These are phyloP conservation scores for Picea abies DNA, from an alignment of 83 land plant species.

Conservation along the genomic window DNA sequence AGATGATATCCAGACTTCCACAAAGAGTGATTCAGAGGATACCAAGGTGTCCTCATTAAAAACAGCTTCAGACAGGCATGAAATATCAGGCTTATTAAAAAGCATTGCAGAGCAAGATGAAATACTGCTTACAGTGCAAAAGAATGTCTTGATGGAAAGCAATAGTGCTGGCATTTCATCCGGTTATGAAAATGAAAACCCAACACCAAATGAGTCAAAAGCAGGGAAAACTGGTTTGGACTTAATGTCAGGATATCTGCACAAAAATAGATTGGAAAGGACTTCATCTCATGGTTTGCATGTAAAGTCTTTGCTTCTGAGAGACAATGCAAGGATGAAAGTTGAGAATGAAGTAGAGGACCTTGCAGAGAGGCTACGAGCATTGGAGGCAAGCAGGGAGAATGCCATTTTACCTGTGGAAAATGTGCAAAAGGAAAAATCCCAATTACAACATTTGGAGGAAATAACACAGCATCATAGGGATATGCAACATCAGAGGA, in stretches of 20 bases:
- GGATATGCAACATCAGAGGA: conserved; percentile 39
- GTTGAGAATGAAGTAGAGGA: conserved; percentile 46
- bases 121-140: neutral
- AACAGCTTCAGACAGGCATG: neutral
- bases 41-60: neutral
- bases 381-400: conserved; percentile 47
- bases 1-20: conserved; percentile 4
- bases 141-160: neutral
- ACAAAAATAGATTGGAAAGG: neutral
- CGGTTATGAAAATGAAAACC: conserved; percentile 12
- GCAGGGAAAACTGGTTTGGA: conserved; percentile 32
- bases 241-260: neutral
- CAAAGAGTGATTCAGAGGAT: conserved; percentile 10
- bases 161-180: neutral
- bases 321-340: conserved; percentile 49
- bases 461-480: conserved; percentile 40
- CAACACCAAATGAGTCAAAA: neutral
- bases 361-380: conserved; percentile 42
- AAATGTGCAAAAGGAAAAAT: conserved; percentile 26
- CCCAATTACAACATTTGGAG: conserved; percentile 45
- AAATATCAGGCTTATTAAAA: neutral
- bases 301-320: conserved; percentile 38
- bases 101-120: conserved; percentile 7
- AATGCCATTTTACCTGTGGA: conserved; percentile 42
- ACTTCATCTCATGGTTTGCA: conserved; percentile 23